Evolutionary conservation across 345 rosid genomes (phyloP).

Genomic region (Eucalyptus virginea): DNA sequence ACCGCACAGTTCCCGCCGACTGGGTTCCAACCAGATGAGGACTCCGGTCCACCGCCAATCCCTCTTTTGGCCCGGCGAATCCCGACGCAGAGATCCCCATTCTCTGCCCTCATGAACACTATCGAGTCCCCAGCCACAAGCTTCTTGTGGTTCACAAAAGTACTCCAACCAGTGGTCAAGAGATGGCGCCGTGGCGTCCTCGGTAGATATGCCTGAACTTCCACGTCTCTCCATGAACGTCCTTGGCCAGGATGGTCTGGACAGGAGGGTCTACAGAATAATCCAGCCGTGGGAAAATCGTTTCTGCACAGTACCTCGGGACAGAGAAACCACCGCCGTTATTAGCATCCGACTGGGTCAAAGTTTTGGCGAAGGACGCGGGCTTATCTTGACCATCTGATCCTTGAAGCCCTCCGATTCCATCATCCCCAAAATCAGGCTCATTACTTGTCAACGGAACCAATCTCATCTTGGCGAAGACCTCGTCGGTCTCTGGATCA

Average conservation of each 20-base stretch:
- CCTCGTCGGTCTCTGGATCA: constrained; percentile 62
- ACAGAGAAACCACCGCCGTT: constrained; percentile 83
- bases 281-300: constrained; percentile 65
- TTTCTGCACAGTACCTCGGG: constrained; percentile 80
- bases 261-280: constrained; percentile 68
- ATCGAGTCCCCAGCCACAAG: constrained; percentile 76
- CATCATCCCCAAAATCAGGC: constrained; percentile 18
- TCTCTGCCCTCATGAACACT: constrained; percentile 56
- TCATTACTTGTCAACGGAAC: constrained; percentile 9
- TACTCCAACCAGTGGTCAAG: constrained; percentile 82
- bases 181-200: constrained; percentile 68
- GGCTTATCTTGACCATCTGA: constrained; percentile 50
- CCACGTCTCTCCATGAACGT: constrained; percentile 63
- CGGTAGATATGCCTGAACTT: constrained; percentile 78
- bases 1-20: constrained; percentile 18
- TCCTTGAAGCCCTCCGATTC: constrained; percentile 18
- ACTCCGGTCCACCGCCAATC: constrained; percentile 26
- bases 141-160: constrained; percentile 68
- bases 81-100: constrained; percentile 70
- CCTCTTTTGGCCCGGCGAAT: constrained; percentile 63
- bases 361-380: constrained; percentile 63
- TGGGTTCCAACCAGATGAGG: constrained; percentile 49
- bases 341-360: constrained; percentile 76
- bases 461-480: constrained; percentile 43
- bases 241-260: constrained; percentile 66